Evolutionary conservation across 2,329 filamentous ascomycete genomes (phyloP).

Genomic region (Nothophaeocryptopus gaeumannii): DNA sequence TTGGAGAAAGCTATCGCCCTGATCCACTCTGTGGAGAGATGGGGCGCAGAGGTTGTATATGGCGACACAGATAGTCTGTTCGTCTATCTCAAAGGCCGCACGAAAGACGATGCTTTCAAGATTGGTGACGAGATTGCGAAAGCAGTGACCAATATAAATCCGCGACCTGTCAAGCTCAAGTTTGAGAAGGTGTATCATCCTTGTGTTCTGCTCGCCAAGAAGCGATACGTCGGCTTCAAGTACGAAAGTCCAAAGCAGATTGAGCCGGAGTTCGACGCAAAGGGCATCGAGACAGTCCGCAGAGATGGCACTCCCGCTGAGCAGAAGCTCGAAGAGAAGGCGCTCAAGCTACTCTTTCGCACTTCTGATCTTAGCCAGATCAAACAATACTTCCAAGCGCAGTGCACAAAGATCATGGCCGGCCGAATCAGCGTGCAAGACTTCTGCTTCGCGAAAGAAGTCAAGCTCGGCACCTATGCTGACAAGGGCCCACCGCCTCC

Average conservation of each 20-base stretch:
- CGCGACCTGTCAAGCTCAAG: conserved; percentile 88
- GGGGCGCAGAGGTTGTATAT: conserved; percentile 96
- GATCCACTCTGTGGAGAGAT: conserved; percentile 81
- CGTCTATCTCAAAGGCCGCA: conserved; percentile 81
- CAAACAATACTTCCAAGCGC: conserved; percentile 83
- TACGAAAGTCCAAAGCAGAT: conserved; percentile 76
- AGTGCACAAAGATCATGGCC: conserved; percentile 89
- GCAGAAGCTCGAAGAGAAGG: conserved; percentile 94
- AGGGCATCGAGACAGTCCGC: conserved; percentile 95
- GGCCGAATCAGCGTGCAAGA: conserved; percentile 87
- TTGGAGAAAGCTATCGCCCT: conserved; percentile 88
- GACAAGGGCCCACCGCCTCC: conserved; percentile 77
- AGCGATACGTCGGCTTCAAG: conserved; percentile 97
- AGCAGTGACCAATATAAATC: conserved; percentile 84
- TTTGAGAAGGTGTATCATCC: conserved; percentile 99
- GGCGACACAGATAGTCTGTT: conserved; percentile 97
- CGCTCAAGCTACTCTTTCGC: conserved; percentile 82
- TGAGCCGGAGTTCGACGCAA: conserved; percentile 90
- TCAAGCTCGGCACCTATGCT: conserved; percentile 84
- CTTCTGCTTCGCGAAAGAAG: conserved; percentile 92
- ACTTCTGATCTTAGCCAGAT: conserved; percentile 85
- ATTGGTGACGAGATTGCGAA: conserved; percentile 91
- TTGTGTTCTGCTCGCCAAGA: conserved; percentile 90
- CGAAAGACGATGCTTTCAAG: conserved; percentile 81
- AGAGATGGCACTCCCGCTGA: conserved; percentile 92